These are phyloP conservation scores for Cystofilobasidium macerans DNA, from an alignment of 768 basidiomycete species.

Conservation along the genomic window DNA sequence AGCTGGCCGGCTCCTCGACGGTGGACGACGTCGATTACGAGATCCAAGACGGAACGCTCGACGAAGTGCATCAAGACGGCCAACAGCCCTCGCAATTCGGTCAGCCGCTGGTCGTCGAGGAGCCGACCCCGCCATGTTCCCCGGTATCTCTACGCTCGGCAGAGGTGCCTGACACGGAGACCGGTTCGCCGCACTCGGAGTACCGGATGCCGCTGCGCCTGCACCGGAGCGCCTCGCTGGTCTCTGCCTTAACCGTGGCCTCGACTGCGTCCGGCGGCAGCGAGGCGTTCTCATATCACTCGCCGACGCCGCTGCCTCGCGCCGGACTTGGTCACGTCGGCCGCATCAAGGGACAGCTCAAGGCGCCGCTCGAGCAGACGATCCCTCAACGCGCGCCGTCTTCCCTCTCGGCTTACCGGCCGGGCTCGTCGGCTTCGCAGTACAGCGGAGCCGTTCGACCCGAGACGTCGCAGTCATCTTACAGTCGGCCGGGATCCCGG, in stretches of 20 bases:
- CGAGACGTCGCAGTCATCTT: not conserved
- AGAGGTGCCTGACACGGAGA: not conserved
- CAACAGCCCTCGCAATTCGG: too few species aligned
- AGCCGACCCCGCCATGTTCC: not conserved
- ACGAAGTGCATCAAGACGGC: too few species aligned
- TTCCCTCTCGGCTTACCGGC: slow-evolving; percentile 3
- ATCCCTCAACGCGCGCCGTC: not conserved
- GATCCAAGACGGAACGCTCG: not conserved
- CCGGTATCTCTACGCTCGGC: not conserved
- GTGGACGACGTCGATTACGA: too few species aligned
- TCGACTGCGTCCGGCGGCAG: not conserved
- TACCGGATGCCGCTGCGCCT: not conserved
- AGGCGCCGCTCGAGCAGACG: not conserved
- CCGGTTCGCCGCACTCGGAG: not conserved
- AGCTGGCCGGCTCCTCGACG: not conserved
- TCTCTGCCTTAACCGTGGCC: not conserved
- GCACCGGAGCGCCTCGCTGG: not conserved
- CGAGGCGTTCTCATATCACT: not conserved
- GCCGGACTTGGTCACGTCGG: not conserved
- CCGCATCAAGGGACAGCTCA: not conserved
- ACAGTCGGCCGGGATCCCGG: not conserved
- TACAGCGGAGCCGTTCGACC: slow-evolving; percentile 1
- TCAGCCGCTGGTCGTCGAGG: not conserved
- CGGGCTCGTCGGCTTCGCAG: not conserved
- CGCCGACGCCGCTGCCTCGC: not conserved